Conservation (phyloP, 306 rosid genomes). For the Chamaecrista fasciculata region DNA sequence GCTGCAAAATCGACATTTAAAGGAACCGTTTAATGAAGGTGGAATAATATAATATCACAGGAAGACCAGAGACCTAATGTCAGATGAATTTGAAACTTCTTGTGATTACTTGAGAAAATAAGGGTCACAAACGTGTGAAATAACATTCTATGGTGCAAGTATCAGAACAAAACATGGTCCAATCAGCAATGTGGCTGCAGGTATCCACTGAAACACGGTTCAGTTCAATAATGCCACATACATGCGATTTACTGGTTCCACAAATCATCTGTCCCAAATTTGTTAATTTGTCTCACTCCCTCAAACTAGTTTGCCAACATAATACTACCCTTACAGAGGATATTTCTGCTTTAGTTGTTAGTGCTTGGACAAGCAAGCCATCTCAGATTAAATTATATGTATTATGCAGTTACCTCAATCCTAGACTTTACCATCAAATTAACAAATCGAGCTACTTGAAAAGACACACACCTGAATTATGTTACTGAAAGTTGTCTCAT, state of each 20-base stretch:
- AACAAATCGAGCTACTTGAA: slow-evolving; percentile 25
- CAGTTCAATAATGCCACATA: background rate
- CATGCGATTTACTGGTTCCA: background rate
- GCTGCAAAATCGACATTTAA: slow-evolving; percentile 58
- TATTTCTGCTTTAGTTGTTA: slow-evolving; percentile 7
- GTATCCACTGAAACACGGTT: slow-evolving; percentile 7
- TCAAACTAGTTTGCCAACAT: background rate
- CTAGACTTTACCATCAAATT: slow-evolving; percentile 29
- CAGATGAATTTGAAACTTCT: slow-evolving; percentile 3
- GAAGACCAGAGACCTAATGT: slow-evolving; percentile 7
- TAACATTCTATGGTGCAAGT: slow-evolving; percentile 16
- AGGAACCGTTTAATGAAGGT: slow-evolving; percentile 19
- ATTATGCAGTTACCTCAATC: slow-evolving; percentile 16
- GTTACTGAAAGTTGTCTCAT: slow-evolving; percentile 59
- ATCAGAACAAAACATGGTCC: slow-evolving; percentile 13
- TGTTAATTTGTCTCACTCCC: slow-evolving; percentile 3
- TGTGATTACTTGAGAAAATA: slow-evolving; percentile 11
- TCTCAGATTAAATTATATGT: slow-evolving; percentile 20
- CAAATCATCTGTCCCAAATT: background rate
- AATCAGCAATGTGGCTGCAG: slow-evolving; percentile 18
- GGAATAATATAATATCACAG: slow-evolving; percentile 1
- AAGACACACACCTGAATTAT: slow-evolving; percentile 69
- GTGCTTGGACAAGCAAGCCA: background rate
- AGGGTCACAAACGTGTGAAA: slow-evolving; percentile 20
- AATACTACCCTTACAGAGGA: background rate